Percentiles rank a stretch among this genome's conserved stretches.
phyloP scores from a whole-genome alignment of 139 green algal genomes.

The Coelastrella sp. region DNA sequence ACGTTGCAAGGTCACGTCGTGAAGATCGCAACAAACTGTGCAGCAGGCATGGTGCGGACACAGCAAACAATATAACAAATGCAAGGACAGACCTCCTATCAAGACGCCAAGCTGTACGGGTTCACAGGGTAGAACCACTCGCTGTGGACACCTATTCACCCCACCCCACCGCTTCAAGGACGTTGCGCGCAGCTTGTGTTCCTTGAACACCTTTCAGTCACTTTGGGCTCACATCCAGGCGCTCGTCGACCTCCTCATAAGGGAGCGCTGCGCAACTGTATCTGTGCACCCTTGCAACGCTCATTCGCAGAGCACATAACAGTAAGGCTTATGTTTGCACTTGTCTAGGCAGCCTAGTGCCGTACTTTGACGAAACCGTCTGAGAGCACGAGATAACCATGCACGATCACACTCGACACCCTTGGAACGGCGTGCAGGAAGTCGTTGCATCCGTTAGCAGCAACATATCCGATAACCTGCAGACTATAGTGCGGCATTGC shows the following conservation, averaged over 20 bases:
- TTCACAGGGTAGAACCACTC: not conserved
- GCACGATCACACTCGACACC: not conserved
- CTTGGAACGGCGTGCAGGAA: conserved; percentile 11
- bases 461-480: conserved; percentile 31
- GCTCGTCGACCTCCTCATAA: not conserved
- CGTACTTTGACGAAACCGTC: not conserved
- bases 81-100: not conserved
- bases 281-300: not conserved
- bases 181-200: too few species aligned
- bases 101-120: not conserved
- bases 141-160: not conserved
- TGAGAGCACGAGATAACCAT: not conserved
- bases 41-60: not conserved
- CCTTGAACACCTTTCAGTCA: too few species aligned
- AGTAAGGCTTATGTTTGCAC: not conserved
- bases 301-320: not conserved
- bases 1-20: too few species aligned
- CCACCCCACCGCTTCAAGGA: too few species aligned
- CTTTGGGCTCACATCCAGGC: not conserved
- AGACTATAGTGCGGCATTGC: conserved; percentile 20
- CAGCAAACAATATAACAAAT: not conserved
- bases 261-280: not conserved
- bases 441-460: not conserved
- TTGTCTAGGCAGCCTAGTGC: not conserved
- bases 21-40: too few species aligned